phyloP scores from a whole-genome alignment of 306 rosid genomes.

The Gynostemma pentaphyllum region DNA sequence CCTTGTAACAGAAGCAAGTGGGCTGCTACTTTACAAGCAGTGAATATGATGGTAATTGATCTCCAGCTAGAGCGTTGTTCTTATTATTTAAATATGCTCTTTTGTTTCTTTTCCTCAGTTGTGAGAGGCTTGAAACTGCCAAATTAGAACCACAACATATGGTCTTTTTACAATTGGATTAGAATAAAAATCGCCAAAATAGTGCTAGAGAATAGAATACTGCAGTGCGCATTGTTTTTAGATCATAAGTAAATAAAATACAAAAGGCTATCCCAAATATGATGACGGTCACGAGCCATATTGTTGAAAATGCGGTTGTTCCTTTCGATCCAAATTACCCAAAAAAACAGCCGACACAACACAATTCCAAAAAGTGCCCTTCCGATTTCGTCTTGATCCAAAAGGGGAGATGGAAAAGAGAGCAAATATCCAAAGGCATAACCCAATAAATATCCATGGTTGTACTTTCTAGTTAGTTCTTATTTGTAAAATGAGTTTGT shows the following conservation, averaged over 20 bases:
- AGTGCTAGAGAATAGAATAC: background rate
- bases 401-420: too few relatives aligned
- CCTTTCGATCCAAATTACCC: too few relatives aligned
- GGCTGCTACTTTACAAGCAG: slow-evolving; percentile 37
- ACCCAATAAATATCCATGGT: background rate
- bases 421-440: too few relatives aligned
- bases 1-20: slow-evolving; percentile 35
- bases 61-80: slow-evolving; percentile 10
- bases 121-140: background rate
- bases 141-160: too few relatives aligned
- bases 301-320: too few relatives aligned
- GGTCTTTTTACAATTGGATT: background rate
- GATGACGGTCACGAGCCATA: too few relatives aligned
- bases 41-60: slow-evolving; percentile 63
- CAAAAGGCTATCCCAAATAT: too few relatives aligned
- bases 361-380: too few relatives aligned
- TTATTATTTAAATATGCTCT: slow-evolving; percentile 1
- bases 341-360: too few relatives aligned
- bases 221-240: too few relatives aligned
- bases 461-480: background rate
- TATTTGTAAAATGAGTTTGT: background rate
- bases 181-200: background rate
- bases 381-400: too few relatives aligned
- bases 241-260: too few relatives aligned
- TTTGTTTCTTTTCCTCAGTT: slow-evolving; percentile 11